Percentiles rank a stretch among this genome's conserved stretches.
These are phyloP conservation scores for Ceratocystis eucalypticola DNA, from an alignment of 2,329 filamentous ascomycete species.

Conservation along the genomic window DNA sequence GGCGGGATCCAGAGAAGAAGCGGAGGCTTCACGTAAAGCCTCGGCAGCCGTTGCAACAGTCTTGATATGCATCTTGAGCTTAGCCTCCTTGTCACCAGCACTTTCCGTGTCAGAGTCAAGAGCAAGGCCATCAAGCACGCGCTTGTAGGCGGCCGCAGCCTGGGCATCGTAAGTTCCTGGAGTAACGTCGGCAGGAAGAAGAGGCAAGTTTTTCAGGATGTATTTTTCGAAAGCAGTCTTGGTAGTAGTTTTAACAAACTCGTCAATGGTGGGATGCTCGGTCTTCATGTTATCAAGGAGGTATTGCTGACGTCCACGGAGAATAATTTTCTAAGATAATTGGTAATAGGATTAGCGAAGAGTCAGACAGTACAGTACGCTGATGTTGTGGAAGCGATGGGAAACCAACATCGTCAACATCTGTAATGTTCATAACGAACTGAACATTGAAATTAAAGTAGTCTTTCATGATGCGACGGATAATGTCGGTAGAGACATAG, in stretches of 20 bases:
- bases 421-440: conserved; percentile 90
- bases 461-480: conserved; percentile 66
- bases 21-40: conserved; percentile 15
- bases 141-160: conserved; percentile 40
- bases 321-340: conserved; percentile 36
- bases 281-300: conserved; percentile 43
- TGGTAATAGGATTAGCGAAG: background rate
- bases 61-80: conserved; percentile 78
- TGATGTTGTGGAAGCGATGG: background rate
- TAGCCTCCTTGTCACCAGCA: conserved; percentile 66
- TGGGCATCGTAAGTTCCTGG: conserved; percentile 36
- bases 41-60: conserved; percentile 40
- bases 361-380: background rate
- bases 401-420: conserved; percentile 50
- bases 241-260: conserved; percentile 13
- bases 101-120: conserved; percentile 41
- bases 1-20: conserved; percentile 33
- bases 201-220: conserved; percentile 40
- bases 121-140: conserved; percentile 41
- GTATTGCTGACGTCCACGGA: conserved; percentile 60
- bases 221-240: conserved; percentile 41
- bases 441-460: conserved; percentile 73
- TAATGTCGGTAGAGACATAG: conserved; percentile 82
- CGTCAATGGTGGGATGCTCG: conserved; percentile 16
- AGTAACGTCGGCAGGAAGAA: conserved; percentile 33